Evolutionary conservation across 2,329 filamentous ascomycete species (phyloP), one percentile per base, ranked within the genome.

Genomic region (Thelonectria discophora): DNA sequence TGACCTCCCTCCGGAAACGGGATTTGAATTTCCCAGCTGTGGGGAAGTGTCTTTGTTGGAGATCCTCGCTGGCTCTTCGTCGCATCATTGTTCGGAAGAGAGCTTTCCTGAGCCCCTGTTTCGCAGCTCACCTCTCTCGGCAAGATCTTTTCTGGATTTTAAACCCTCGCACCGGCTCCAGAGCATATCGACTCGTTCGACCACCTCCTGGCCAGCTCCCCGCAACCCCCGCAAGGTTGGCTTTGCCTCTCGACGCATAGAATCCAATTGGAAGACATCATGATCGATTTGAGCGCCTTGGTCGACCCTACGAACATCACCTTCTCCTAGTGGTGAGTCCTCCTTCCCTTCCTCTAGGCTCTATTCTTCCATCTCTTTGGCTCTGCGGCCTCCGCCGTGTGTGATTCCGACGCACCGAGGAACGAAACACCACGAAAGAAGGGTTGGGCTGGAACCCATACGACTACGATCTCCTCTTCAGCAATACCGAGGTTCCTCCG

Each of bases 281-380:
- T 80, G 78, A 78, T 77, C 77, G 71, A 72, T 75, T 79, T 77
- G 75, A 71, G 73, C 70, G 69, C 70, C 66, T 65, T 70, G 69
- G 62, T 68, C 62, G 69, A 72, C 65, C 64, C 69, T 67, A 66
- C 69, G 65, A 72, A 70, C 65, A 68, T 73, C 66, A 75, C 68
- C 72, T 75, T 73, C 63, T 78, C 71, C 71, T 80, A 80, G 76
- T 78, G 76, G 78, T 80, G 69, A 76, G 77, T 74, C 30, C 15
- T 54, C 30, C 13, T 13, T 54, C 30, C 13, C 46, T 62, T 13
- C 46, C 40, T 48, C 46, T 40, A 17, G 42, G 27, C n/a, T 46
- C 32, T 8, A 39, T 50, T 59, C 47, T 27, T 62, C 49, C 40
- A 37, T 52, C 50, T 60, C 37, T 46, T 37, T 39, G 45, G 43